A percentile compares a stretch with the other conserved stretches of the same genome.
phyloP scores from a whole-genome alignment of 495 filamentous ascomycete genomes.

The Bacidia gigantensis region DNA sequence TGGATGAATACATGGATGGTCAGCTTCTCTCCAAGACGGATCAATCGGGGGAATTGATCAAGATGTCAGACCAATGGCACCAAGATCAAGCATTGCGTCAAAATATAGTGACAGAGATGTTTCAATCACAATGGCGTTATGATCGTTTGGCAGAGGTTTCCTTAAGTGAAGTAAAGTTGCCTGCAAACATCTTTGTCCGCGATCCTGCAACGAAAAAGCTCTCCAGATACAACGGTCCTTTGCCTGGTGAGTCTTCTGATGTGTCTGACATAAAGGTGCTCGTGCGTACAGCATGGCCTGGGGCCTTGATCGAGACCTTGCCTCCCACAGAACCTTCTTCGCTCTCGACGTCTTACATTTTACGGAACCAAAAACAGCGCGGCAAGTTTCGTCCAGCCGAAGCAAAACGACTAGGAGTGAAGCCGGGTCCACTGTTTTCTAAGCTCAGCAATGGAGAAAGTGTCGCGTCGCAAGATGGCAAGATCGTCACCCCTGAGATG shows the following conservation, averaged over 20 bases:
- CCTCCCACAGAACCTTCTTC: constrained; percentile 49
- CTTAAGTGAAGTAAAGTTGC: constrained; percentile 50
- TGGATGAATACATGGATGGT: constrained; percentile 40
- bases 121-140: constrained; percentile 59
- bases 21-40: constrained; percentile 9
- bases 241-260: constrained; percentile 34
- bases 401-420: constrained; percentile 48
- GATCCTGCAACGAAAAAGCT: constrained; percentile 50
- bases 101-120: constrained; percentile 62
- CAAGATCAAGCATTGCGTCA: constrained; percentile 39
- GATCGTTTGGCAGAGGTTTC: constrained; percentile 52
- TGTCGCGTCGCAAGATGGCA: constrained; percentile 42
- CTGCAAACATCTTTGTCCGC: constrained; percentile 55
- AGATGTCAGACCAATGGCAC: constrained; percentile 18
- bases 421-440: constrained; percentile 38
- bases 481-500: constrained; percentile 49
- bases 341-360: constrained; percentile 71
- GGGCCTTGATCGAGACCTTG: constrained; percentile 44
- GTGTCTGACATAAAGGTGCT: constrained; percentile 58
- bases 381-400: constrained; percentile 63
- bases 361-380: constrained; percentile 56
- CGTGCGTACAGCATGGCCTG: constrained; percentile 74
- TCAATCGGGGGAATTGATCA: not conserved
- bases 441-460: constrained; percentile 37
- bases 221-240: constrained; percentile 51